These are phyloP conservation scores for Phaeomoniella chlamydospora DNA, from an alignment of 2,329 filamentous ascomycete genomes.

Conservation along the genomic window DNA sequence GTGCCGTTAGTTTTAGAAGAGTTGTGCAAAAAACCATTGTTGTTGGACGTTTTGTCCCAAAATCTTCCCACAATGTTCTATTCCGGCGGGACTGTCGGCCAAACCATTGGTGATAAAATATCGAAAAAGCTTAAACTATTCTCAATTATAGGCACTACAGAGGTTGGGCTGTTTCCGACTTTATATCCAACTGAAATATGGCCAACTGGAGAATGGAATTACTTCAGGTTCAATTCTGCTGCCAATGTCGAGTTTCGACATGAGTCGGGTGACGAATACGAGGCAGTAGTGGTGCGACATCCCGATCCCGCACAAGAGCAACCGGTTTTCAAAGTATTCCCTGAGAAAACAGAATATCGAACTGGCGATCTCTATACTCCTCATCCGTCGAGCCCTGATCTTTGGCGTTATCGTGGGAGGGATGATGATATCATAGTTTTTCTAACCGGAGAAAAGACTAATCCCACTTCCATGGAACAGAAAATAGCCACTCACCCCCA, in stretches of 20 bases:
- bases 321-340: constrained; percentile 6
- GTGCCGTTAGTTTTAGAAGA: constrained; percentile 5
- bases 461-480: constrained; percentile 13
- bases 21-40: constrained; percentile 1
- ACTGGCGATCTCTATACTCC: constrained; percentile 8
- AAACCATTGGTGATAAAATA: constrained; percentile 10
- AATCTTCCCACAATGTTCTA: constrained; percentile 7
- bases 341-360: constrained; percentile 6
- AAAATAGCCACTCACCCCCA: constrained; percentile 7
- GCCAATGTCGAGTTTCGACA: constrained; percentile 13
- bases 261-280: constrained; percentile 14
- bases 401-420: constrained; percentile 8
- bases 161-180: constrained; percentile 17
- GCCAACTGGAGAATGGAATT: constrained; percentile 22
- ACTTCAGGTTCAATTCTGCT: constrained; percentile 16
- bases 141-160: constrained; percentile 17
- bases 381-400: constrained; percentile 7
- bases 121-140: constrained; percentile 18
- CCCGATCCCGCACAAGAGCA: not conserved
- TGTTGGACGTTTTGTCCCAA: constrained; percentile 1
- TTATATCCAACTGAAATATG: too few species aligned
- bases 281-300: constrained; percentile 14
- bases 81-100: constrained; percentile 7
- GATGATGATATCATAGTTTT: constrained; percentile 14
- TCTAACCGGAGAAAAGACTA: constrained; percentile 13